Base-by-base conservation (phyloP, 2,329 filamentous ascomycete species). In the Sphaerulina vaccinii region DNA sequence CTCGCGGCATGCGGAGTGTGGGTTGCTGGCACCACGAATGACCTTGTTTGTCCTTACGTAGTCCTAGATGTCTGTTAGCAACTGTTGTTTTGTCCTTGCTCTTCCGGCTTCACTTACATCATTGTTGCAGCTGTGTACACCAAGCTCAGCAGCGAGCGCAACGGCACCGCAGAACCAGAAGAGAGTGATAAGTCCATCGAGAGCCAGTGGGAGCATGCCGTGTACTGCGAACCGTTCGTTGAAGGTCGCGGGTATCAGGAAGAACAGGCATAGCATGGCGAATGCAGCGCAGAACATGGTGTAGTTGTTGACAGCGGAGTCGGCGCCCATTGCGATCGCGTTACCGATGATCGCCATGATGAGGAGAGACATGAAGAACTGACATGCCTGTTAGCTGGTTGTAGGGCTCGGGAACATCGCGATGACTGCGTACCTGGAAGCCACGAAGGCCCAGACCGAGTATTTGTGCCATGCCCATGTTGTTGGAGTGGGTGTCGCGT, bases 161-260 rank as follows among this genome's bases (percentile, higher is more conserved):
- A 91, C 77, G 56, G 80, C 86, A 50, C 75, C 80, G 68, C 88
- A 84, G 64, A 90, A 82, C 59, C 81, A 85, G 75, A 91, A 87
- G 49, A 90, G 68, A 2, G 79, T 75, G 47, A 83, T 81, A 24
- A 83, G 62, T 10, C 65, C 73, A 69, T 89, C 86, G 42, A 86
- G 69, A 11, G 70, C 73, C 27, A 85, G 67, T 51, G 81, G 70
- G 43, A 81, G 68, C 13, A 83, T 65, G 22, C 79, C 78, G 43
- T 68, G 63, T 47, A 81, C 68, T 56, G 73, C 72, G 52, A 83
- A 70, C 47, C 71, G 69, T 35, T 81, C 76, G 58, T 83, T 70
- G 63, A 86, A 72, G 21, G 76, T 70, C 2, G 79, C 75, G 5
- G 75, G 76, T 3, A 87, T 71, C 50, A 86, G 84, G 68, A 81